A percentile compares a stretch with the other conserved stretches of the same genome.
These are phyloP conservation scores for Pythium apleroticum DNA, from an alignment of 352 stramenopile species.

Conservation along the genomic window DNA sequence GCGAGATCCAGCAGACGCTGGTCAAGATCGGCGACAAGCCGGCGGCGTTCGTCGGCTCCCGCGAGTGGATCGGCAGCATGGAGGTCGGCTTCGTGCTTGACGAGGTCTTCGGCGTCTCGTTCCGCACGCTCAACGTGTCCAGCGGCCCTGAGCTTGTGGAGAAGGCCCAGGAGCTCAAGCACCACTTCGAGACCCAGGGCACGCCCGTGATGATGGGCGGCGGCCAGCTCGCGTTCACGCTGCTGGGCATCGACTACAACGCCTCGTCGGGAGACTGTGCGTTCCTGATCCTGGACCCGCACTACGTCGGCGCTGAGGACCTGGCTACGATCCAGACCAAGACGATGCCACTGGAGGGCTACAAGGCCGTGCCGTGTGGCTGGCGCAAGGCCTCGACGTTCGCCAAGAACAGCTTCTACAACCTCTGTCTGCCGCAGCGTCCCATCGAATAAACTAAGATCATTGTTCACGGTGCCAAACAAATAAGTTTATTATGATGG, in stretches of 20 bases:
- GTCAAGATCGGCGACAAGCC: constrained; percentile 84
- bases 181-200: constrained; percentile 78
- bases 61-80: constrained; percentile 83
- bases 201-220: constrained; percentile 88
- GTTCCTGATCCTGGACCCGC: constrained; percentile 83
- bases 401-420: constrained; percentile 71
- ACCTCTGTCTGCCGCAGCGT: constrained; percentile 72
- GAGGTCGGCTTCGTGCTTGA: constrained; percentile 85
- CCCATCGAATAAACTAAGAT: constrained; percentile 21
- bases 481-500: constrained; percentile 15
- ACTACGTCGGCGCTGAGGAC: constrained; percentile 77
- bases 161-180: constrained; percentile 60
- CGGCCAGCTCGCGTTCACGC: constrained; percentile 77
- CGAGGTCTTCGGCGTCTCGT: constrained; percentile 71
- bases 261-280: constrained; percentile 51
- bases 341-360: constrained; percentile 57
- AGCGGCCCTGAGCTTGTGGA: constrained; percentile 57
- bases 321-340: constrained; percentile 66
- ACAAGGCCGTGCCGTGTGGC: constrained; percentile 69
- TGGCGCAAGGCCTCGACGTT: constrained; percentile 67
- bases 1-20: constrained; percentile 74
- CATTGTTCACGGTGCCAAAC: constrained; percentile 2
- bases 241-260: constrained; percentile 80
- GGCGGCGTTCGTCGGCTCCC: constrained; percentile 56
- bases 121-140: constrained; percentile 62